phyloP scores from a whole-genome alignment of 2,329 filamentous ascomycete species.

The Sporothrix globosa region DNA sequence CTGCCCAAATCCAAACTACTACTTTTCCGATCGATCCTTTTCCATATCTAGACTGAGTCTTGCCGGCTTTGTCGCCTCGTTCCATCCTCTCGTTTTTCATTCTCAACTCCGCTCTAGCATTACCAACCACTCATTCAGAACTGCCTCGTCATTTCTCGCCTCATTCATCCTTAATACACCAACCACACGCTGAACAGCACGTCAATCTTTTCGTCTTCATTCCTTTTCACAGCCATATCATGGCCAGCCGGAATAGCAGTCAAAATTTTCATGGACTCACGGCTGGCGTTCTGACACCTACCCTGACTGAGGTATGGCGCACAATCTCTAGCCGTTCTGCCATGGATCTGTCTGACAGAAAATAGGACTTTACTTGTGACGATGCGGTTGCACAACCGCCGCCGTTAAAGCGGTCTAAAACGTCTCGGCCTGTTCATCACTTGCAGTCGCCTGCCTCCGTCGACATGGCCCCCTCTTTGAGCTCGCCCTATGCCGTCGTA shows the following conservation, averaged over 20 bases:
- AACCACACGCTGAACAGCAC: not conserved
- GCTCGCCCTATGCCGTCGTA: slow-evolving; percentile 20
- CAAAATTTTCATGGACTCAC: not conserved
- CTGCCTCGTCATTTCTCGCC: slow-evolving; percentile 8
- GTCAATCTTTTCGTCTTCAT: not conserved
- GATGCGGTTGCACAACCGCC: not conserved
- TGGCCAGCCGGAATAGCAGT: not conserved
- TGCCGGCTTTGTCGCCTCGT: not conserved
- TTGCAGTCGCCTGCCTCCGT: not conserved
- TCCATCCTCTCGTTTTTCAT: not conserved
- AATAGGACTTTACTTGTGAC: not conserved
- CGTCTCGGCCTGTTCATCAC: not conserved
- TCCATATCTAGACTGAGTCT: too few species aligned
- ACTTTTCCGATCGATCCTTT: not conserved
- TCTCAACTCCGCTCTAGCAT: too few species aligned
- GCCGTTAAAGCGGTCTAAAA: slow-evolving; percentile 32
- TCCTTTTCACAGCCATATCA: not conserved
- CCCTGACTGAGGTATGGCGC: not conserved
- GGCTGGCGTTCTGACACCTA: not conserved
- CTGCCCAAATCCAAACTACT: not conserved
- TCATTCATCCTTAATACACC: slow-evolving; percentile 6
- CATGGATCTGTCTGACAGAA: not conserved
- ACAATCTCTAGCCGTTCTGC: not conserved
- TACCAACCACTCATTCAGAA: slow-evolving; percentile 7
- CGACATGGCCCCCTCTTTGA: slow-evolving; percentile 26